Evolutionary conservation across 2,329 filamentous ascomycete species (phyloP).

Genomic region (Aspergillus brunneoviolaceus): DNA sequence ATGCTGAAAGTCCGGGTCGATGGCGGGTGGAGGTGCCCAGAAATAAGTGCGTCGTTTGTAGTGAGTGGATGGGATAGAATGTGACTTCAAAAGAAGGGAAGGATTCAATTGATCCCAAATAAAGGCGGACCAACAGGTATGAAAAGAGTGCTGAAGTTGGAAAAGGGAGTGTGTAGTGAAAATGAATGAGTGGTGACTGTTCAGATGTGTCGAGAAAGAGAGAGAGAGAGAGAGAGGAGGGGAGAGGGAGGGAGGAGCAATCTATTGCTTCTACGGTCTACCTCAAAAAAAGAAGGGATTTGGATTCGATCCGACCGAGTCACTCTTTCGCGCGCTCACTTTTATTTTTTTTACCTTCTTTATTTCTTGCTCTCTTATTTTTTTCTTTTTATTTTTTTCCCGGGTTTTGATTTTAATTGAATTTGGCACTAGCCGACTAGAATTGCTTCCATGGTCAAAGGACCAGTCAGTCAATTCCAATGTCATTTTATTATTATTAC

Average conservation of each 20-base stretch:
- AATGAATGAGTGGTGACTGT: not conserved
- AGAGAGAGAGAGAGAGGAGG: not conserved
- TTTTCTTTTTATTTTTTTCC: not conserved
- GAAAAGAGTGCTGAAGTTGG: slow-evolving; percentile 7
- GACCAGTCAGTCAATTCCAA: not conserved
- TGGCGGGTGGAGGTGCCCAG: slow-evolving; percentile 6
- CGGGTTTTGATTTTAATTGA: slow-evolving; percentile 1
- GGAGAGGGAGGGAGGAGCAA: slow-evolving; percentile 11
- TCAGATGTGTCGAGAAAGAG: not conserved
- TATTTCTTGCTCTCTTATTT: not conserved
- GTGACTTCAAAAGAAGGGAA: slow-evolving; percentile 6
- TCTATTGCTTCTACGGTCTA: not conserved
- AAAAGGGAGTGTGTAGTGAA: not conserved
- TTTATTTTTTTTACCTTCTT: slow-evolving; percentile 9
- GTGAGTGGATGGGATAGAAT: slow-evolving; percentile 2
- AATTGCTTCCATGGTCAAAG: not conserved
- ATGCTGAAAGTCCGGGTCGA: slow-evolving; percentile 8
- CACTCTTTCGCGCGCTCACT: not conserved
- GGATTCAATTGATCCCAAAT: not conserved
- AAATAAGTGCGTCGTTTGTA: slow-evolving; percentile 8
- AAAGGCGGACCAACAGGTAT: not conserved
- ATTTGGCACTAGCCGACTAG: slow-evolving; percentile 4
- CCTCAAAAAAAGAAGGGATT: slow-evolving; percentile 15
- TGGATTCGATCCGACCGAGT: slow-evolving; percentile 19
- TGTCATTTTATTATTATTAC: slow-evolving; percentile 1